phyloP scores from a whole-genome alignment of 495 filamentous ascomycete genomes.

The Neurospora sp. region DNA sequence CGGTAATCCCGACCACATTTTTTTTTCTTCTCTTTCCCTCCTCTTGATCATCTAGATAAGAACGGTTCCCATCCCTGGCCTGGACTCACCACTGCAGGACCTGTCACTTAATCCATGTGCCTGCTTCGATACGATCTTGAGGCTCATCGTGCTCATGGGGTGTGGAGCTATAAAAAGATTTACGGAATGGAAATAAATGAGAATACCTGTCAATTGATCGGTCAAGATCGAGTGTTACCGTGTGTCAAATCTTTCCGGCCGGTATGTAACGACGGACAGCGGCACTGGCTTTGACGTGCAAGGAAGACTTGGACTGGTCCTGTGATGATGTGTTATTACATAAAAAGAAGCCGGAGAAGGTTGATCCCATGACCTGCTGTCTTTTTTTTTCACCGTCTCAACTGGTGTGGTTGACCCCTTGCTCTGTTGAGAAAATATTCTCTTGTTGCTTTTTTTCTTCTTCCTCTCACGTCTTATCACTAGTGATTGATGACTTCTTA shows the following conservation, averaged over 20 bases:
- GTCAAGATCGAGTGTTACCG: not conserved
- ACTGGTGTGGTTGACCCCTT: not conserved
- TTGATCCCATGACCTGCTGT: not conserved
- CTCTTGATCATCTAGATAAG: not conserved
- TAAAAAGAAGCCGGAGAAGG: not conserved
- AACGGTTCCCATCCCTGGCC: not conserved
- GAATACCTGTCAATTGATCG: not conserved
- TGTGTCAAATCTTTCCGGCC: not conserved
- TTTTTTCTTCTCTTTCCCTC: not conserved
- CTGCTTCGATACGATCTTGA: not conserved
- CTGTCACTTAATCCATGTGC: not conserved
- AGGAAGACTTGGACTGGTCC: not conserved
- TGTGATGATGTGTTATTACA: constrained; percentile 1
- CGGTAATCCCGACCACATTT: not conserved
- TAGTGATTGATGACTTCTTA: not conserved
- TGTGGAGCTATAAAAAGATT: not conserved
- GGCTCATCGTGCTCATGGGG: not conserved
- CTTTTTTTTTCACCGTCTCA: not conserved
- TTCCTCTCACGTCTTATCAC: not conserved
- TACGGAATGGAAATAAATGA: not conserved
- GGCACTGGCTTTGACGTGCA: too few species aligned
- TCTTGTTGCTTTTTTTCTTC: not conserved
- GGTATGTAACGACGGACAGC: not conserved
- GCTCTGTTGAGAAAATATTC: not conserved
- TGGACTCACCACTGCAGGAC: not conserved